phyloP scores from a whole-genome alignment of 2,329 filamentous ascomycete species.

The Trichoderma breve region DNA sequence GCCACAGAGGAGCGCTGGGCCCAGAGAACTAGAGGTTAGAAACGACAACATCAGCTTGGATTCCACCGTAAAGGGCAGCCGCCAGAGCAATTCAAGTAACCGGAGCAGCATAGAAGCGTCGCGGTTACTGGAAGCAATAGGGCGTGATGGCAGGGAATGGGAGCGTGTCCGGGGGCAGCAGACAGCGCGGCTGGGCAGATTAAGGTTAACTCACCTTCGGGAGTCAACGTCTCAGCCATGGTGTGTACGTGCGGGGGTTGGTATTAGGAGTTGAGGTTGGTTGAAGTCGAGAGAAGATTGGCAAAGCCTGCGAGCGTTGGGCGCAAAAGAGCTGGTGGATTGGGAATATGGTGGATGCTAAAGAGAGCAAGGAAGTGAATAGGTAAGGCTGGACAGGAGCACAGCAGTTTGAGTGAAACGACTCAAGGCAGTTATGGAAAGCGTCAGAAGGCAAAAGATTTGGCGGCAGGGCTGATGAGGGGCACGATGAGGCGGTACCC shows the following conservation, averaged over 20 bases:
- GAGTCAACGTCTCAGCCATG: slow-evolving; percentile 35
- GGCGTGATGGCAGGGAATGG: background rate
- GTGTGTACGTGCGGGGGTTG: slow-evolving; percentile 3
- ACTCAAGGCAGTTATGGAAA: slow-evolving; percentile 33
- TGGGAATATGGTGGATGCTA: background rate
- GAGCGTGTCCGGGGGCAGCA: background rate
- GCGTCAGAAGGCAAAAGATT: slow-evolving; percentile 45
- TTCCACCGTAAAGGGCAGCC: background rate
- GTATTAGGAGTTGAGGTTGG: background rate
- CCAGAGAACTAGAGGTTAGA: slow-evolving; percentile 73
- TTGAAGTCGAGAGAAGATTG: background rate
- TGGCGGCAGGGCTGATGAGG: slow-evolving; percentile 25
- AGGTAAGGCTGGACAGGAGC: slow-evolving; percentile 10
- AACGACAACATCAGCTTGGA: background rate
- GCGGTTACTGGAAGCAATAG: background rate
- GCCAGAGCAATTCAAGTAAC: background rate
- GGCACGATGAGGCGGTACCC: slow-evolving; percentile 26
- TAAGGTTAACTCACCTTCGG: slow-evolving; percentile 37
- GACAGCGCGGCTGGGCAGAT: background rate
- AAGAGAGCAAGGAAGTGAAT: background rate
- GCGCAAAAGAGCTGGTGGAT: background rate
- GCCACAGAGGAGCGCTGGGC: slow-evolving; percentile 86
- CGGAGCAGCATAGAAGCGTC: background rate
- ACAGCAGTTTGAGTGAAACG: slow-evolving; percentile 7
- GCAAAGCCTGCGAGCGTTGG: background rate